phyloP scores from a whole-genome alignment of 2,329 filamentous ascomycete genomes.

The Mycogone perniciosa region DNA sequence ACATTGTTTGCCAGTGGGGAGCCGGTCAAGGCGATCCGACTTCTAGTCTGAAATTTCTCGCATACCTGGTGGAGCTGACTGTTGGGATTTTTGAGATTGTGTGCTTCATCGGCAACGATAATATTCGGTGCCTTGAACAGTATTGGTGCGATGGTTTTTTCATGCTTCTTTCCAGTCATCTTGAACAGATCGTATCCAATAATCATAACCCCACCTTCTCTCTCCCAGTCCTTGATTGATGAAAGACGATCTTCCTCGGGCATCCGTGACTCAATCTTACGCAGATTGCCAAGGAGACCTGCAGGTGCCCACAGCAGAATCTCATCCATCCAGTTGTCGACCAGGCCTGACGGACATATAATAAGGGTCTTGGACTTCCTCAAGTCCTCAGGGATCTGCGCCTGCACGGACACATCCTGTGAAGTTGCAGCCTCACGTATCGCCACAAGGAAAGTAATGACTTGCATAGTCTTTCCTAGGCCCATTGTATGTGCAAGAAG shows the following conservation, averaged over 20 bases:
- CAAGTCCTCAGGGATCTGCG: constrained; percentile 63
- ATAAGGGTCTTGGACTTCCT: constrained; percentile 60
- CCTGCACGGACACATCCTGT: constrained; percentile 44
- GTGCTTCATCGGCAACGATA: constrained; percentile 81
- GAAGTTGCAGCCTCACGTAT: constrained; percentile 62
- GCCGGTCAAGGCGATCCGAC: constrained; percentile 77
- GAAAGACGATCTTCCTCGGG: constrained; percentile 32
- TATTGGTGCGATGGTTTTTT: constrained; percentile 28
- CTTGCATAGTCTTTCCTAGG: constrained; percentile 86
- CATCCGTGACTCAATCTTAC: constrained; percentile 45
- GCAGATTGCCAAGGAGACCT: constrained; percentile 48
- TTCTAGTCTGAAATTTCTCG: constrained; percentile 56
- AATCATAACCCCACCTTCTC: constrained; percentile 64
- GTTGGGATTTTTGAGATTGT: constrained; percentile 63
- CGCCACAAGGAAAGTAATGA: constrained; percentile 74
- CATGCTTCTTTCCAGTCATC: constrained; percentile 16
- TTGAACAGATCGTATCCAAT: constrained; percentile 59
- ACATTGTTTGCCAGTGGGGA: constrained; percentile 83
- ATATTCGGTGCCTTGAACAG: constrained; percentile 60
- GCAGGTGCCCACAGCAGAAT: constrained; percentile 61
- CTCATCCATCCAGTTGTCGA: constrained; percentile 81
- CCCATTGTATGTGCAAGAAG: constrained; percentile 88
- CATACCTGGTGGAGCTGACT: constrained; percentile 49
- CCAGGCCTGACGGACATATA: constrained; percentile 66
- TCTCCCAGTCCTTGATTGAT: constrained; percentile 53